phyloP scores from a whole-genome alignment of 371 early-diverging fungal species.

The Amoeboaphelidium protococcarum region DNA sequence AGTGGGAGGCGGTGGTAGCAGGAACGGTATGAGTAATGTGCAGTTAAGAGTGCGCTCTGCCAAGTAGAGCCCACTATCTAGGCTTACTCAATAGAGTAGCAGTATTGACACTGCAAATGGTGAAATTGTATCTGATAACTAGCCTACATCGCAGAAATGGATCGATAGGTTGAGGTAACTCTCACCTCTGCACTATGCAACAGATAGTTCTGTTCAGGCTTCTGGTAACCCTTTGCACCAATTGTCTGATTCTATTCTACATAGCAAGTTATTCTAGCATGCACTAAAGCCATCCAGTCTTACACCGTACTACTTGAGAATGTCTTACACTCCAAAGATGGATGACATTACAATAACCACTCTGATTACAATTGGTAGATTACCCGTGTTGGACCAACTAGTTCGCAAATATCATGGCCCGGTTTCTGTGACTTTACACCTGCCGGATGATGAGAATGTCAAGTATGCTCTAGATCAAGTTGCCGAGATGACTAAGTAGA shows the following conservation, averaged over 20 bases:
- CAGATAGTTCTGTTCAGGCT: no score
- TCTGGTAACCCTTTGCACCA: no score
- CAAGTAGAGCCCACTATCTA: no score
- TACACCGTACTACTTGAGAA: constrained; percentile 27
- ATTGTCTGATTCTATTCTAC: constrained; percentile 3
- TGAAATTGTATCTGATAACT: no score
- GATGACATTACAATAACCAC: constrained; percentile 34
- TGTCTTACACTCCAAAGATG: constrained; percentile 16
- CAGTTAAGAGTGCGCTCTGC: no score
- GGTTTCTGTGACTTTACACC: constrained; percentile 32
- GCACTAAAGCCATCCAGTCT: constrained; percentile 31
- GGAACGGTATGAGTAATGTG: background rate
- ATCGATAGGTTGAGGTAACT: no score
- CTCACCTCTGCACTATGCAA: no score
- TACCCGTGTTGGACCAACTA: constrained; percentile 11
- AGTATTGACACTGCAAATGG: no score
- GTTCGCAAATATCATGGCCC: constrained; percentile 13
- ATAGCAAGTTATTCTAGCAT: constrained; percentile 29
- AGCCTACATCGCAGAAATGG: no score
- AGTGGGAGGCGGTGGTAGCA: background rate
- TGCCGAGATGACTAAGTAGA: constrained; percentile 18
- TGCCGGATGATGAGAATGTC: constrained; percentile 23
- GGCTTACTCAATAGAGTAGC: no score
- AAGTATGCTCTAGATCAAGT: constrained; percentile 14
- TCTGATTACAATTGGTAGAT: constrained; percentile 27